Evolutionary conservation across 192 early-diverging fungal species (phyloP).

Genomic region (Neocallimastix lanati): DNA sequence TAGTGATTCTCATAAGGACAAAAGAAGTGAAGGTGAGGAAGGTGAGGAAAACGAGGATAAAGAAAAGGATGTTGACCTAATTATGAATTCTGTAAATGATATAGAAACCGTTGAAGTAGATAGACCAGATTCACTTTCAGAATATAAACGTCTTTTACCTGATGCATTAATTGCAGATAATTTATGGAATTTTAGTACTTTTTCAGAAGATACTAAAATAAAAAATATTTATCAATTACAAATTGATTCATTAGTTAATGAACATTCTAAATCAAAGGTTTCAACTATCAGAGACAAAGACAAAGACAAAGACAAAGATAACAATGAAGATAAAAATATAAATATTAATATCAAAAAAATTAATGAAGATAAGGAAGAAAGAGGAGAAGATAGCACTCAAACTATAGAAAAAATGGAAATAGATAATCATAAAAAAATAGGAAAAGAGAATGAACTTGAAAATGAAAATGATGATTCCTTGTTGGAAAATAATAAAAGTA

Average conservation of each 20-base stretch:
- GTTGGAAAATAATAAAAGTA: too few species aligned
- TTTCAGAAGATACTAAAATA: neutral
- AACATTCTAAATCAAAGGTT: too few species aligned
- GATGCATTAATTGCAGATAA: neutral
- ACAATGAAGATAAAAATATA: too few species aligned
- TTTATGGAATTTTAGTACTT: neutral
- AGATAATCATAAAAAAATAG: too few species aligned
- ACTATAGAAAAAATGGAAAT: too few species aligned
- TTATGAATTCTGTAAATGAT: neutral
- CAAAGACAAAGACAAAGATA: too few species aligned
- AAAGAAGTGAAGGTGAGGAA: neutral
- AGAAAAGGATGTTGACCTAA: neutral
- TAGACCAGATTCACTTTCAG: neutral
- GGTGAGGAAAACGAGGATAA: neutral
- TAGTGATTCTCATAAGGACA: neutral
- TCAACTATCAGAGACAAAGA: too few species aligned
- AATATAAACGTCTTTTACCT: neutral
- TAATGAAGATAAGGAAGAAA: neutral
- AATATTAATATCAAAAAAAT: neutral
- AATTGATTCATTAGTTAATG: too few species aligned
- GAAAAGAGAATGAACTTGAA: too few species aligned
- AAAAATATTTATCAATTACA: neutral
- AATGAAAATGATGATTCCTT: too few species aligned
- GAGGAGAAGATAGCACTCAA: too few species aligned
- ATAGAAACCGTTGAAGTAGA: neutral